Evolutionary conservation across 495 filamentous ascomycete species (phyloP).

Genomic region (Sporormia fimetaria): DNA sequence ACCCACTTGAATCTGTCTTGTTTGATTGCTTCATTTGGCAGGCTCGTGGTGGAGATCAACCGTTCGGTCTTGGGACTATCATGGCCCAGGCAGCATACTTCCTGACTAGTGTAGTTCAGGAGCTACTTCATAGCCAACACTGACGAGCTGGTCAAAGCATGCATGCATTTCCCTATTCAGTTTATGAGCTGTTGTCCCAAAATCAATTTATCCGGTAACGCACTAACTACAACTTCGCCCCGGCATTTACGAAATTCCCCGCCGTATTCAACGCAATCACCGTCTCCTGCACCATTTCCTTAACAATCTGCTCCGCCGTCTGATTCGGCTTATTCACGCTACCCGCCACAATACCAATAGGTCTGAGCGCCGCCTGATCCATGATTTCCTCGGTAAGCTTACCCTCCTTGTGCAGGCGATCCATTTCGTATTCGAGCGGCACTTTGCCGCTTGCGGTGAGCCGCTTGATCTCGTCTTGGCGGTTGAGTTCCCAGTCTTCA

Average conservation of each 20-base stretch:
- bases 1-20: no score
- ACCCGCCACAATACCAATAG: slow-evolving; percentile 23
- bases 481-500: slow-evolving; percentile 24
- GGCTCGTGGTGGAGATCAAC: no score
- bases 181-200: no score
- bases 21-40: no score
- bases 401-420: slow-evolving; percentile 19
- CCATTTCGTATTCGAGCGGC: slow-evolving; percentile 20
- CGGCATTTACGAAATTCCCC: slow-evolving; percentile 8
- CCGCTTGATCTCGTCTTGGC: slow-evolving; percentile 21
- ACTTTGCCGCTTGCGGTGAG: slow-evolving; percentile 19
- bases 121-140: no score
- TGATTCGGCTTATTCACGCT: slow-evolving; percentile 20
- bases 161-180: no score
- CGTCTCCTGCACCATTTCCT: slow-evolving; percentile 24
- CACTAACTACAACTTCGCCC: slow-evolving; percentile 12
- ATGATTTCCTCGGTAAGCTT: slow-evolving; percentile 26
- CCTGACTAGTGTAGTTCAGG: no score
- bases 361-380: slow-evolving; percentile 19
- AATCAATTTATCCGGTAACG: neutral
- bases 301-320: slow-evolving; percentile 20
- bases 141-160: no score
- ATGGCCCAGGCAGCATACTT: no score
- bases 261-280: slow-evolving; percentile 8
- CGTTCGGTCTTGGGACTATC: no score